Base-by-base conservation (phyloP, 2,329 filamentous ascomycete genomes). In the Aspergillus eucalypticola region DNA sequence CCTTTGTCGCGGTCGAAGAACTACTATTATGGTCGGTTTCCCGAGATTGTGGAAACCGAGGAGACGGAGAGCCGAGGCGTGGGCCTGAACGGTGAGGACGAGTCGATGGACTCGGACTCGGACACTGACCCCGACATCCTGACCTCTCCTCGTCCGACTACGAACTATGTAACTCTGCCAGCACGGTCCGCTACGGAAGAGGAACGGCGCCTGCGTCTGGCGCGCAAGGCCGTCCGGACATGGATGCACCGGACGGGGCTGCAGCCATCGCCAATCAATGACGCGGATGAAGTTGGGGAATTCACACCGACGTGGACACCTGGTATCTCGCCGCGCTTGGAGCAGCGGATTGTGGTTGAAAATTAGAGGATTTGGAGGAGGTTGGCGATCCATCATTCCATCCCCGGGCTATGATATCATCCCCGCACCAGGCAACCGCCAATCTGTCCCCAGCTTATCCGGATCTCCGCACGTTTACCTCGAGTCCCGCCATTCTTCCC, bases 291-390 rank as follows among this genome's bases (percentile, higher is more conserved):
- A 59, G 81, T 86, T 54, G 83, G 79, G 61, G 83, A 87, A 54
- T 86, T 89, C 32, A 78, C 78, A 39, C 82, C 84, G 2, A 83
- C 88, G 64, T 96, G 92, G 91, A 94, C 91, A 8, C 86, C 85
- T 62, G 89, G 90, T 1, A 93, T 96, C 73, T 86, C 88, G 58
- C 92, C 92, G 0, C 83, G 84, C 59, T 62, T 94, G 8, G 92
- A 96, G 72, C 91, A 91, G 1, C 84, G 92, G 51, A 96, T 96
- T 57, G 67, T 75, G 8, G 64, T 71, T 52, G 73, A 68, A 27
- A 50, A 25, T 46, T 46, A n/a, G 35, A 29, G 2, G 2, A 3
- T 23, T 23, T 6, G 3, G 17, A 23, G 32, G 32, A 5, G 11
- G 32, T 35, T 35, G 32, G 10, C 2, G 32, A 35, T 35, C 11